A percentile compares a stretch with the other conserved stretches of the same genome.
Conservation (phyloP, 2,329 filamentous ascomycete species). For the Diaporthe humulicola region DNA sequence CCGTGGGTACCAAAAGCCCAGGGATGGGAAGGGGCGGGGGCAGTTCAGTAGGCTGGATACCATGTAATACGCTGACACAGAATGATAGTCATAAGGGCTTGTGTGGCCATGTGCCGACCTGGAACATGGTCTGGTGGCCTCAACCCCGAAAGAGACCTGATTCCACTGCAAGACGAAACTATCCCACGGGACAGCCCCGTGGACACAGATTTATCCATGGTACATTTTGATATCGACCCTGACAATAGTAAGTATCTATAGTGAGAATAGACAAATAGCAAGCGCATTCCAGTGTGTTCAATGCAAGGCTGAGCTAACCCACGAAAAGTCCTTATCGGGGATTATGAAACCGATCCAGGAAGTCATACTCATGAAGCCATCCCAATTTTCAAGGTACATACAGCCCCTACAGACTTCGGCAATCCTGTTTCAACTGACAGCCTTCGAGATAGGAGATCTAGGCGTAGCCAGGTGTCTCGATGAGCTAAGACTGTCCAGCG, state of each 20-base stretch:
- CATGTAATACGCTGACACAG: neutral
- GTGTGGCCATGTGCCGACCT: neutral
- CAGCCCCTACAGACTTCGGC: too few relatives aligned
- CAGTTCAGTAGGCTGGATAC: neutral
- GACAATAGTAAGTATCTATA: neutral
- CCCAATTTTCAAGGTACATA: neutral
- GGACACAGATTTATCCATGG: neutral
- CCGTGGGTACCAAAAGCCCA: neutral
- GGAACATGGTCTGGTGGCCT: neutral
- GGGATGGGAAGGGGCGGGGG: neutral
- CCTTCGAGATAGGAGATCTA: neutral
- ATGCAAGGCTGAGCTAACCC: neutral
- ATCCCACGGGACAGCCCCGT: neutral
- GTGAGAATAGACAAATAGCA: too few relatives aligned
- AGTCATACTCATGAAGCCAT: neutral
- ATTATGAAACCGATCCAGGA: slow-evolving; percentile 12
- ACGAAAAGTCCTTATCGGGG: slow-evolving; percentile 2
- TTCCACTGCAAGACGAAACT: neutral
- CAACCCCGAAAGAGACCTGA: neutral
- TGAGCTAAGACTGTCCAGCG: neutral
- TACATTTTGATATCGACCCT: slow-evolving; percentile 18
- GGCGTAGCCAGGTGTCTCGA: neutral
- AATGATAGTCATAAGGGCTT: neutral
- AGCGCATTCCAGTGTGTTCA: neutral
- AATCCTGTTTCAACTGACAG: neutral